Percentiles rank a stretch among this genome's conserved stretches.
Conservation (phyloP, 164 flowering plant genomes). For the Vitis cinerea region DNA sequence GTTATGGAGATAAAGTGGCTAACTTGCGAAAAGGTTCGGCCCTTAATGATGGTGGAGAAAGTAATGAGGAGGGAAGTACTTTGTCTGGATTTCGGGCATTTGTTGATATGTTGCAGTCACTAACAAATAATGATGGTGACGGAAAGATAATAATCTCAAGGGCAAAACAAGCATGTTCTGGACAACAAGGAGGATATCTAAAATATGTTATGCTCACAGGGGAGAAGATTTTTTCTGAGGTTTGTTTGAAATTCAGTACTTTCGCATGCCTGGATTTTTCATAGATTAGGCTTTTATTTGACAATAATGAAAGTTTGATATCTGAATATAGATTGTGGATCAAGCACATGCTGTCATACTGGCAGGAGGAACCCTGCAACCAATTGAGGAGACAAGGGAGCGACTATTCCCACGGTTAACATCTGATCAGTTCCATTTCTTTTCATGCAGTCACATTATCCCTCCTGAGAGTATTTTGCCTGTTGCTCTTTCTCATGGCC, state of each 20-base stretch:
- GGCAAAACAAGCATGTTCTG: constrained; percentile 25
- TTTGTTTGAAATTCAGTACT: constrained; percentile 21
- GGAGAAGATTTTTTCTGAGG: constrained; percentile 91
- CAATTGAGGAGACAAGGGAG: constrained; percentile 87
- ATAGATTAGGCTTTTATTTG: background rate
- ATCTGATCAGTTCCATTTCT: constrained; percentile 60
- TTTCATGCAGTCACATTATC: constrained; percentile 87
- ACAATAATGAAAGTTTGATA: background rate
- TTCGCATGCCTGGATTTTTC: background rate
- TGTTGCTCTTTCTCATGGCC: constrained; percentile 79
- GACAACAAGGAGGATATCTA: constrained; percentile 53
- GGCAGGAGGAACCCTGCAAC: constrained; percentile 97
- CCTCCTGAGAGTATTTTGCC: constrained; percentile 90
- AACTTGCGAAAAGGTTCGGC: constrained; percentile 25
- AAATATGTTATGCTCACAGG: constrained; percentile 98
- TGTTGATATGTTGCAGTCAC: constrained; percentile 54
- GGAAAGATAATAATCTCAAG: constrained; percentile 85
- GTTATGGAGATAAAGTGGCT: constrained; percentile 67
- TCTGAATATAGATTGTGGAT: constrained; percentile 52
- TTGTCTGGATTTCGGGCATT: constrained; percentile 77
- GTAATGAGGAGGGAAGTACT: constrained; percentile 46
- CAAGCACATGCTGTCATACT: constrained; percentile 91
- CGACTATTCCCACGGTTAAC: constrained; percentile 81
- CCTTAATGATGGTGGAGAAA: constrained; percentile 23
- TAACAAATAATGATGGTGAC: constrained; percentile 78